These are phyloP conservation scores for Trichophyton benhamiae DNA, from an alignment of 2,329 filamentous ascomycete species.

Conservation along the genomic window DNA sequence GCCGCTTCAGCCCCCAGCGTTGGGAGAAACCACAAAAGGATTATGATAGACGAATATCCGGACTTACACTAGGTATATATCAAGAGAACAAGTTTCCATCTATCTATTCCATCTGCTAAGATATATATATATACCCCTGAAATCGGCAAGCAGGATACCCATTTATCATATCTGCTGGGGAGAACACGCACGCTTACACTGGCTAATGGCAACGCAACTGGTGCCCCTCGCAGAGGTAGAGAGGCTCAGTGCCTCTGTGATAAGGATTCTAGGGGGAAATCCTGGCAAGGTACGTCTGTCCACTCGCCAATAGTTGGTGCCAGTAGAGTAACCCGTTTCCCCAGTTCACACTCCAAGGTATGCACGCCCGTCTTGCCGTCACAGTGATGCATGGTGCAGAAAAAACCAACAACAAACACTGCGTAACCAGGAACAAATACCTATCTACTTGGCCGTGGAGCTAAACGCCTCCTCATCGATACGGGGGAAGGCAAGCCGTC, in stretches of 20 bases:
- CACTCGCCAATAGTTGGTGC: background rate
- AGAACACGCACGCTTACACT: too few relatives aligned
- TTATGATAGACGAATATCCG: too few relatives aligned
- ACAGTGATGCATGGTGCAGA: background rate
- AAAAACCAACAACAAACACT: background rate
- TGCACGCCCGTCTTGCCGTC: background rate
- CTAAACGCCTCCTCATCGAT: conserved; percentile 67
- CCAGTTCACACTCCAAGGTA: conserved; percentile 49
- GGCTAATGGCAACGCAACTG: conserved; percentile 48
- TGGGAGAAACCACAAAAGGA: too few relatives aligned
- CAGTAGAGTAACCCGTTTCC: background rate
- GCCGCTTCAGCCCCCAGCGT: too few relatives aligned
- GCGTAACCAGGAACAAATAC: conserved; percentile 63
- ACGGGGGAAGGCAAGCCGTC: conserved; percentile 68
- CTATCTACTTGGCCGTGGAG: conserved; percentile 72
- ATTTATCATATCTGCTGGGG: too few relatives aligned
- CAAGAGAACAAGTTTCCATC: too few relatives aligned
- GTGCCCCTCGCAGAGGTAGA: conserved; percentile 59
- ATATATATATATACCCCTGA: too few relatives aligned
- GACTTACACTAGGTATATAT: too few relatives aligned
- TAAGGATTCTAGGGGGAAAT: conserved; percentile 81
- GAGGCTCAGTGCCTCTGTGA: conserved; percentile 62
- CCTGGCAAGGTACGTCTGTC: conserved; percentile 58
- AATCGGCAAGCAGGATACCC: too few relatives aligned
- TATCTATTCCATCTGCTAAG: too few relatives aligned